A percentile compares a stretch with the other conserved stretches of the same genome.
Evolutionary conservation across 768 basidiomycete species (phyloP).

Genomic region (Tricholoma saponaceum): DNA sequence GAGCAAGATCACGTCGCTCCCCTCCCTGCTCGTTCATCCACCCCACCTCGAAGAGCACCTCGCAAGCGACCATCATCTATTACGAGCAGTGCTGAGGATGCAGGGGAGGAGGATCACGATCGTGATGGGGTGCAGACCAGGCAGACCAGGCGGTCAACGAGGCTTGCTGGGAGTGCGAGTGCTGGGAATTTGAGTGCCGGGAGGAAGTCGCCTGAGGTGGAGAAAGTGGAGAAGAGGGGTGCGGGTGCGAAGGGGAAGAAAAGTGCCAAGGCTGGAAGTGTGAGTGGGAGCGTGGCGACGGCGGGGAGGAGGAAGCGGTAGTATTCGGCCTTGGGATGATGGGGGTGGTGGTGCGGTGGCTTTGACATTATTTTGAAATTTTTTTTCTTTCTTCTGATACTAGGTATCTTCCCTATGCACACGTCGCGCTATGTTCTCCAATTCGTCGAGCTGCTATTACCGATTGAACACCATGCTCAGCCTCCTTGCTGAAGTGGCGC

Average conservation of each 20-base stretch:
- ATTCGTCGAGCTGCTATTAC: neutral
- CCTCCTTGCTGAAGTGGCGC: too few relatives aligned
- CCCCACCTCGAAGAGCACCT: constrained; percentile 17
- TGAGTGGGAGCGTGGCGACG: neutral
- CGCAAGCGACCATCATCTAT: constrained; percentile 25
- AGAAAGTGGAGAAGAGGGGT: neutral
- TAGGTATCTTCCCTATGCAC: neutral
- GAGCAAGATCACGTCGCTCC: constrained; percentile 24
- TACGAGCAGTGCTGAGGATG: neutral
- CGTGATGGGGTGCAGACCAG: neutral
- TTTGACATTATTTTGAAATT: neutral
- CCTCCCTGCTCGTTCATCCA: constrained; percentile 29
- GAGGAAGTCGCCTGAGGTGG: neutral
- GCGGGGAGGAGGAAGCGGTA: constrained; percentile 17
- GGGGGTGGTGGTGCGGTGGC: neutral
- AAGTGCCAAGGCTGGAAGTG: constrained; percentile 6
- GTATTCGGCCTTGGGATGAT: neutral
- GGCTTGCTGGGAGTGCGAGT: neutral
- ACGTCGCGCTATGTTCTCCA: neutral
- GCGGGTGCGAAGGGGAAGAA: constrained; percentile 1
- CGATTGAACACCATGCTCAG: neutral
- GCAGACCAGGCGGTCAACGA: neutral
- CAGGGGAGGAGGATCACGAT: neutral
- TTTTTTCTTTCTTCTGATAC: neutral
- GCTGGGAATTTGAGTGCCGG: neutral